Evolutionary conservation across 805 yeast genomes (phyloP), one percentile per base, ranked within the genome.

Genomic region (Priceomyces carsonii): DNA sequence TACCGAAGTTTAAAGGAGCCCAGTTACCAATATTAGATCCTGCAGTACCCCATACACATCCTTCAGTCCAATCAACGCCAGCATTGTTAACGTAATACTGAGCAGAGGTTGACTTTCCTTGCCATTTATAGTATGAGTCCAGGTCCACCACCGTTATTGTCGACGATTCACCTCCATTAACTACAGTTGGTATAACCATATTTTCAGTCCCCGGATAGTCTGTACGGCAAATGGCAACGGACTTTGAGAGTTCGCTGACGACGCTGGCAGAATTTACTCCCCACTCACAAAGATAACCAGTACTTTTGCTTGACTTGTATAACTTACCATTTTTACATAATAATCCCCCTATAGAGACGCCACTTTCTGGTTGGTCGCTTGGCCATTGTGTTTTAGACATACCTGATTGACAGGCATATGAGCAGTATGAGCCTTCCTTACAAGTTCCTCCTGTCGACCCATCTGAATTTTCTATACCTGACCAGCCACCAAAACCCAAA

Each of bases 331-430:
- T 66, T 63, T 83, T 75, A 77, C 99, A 91, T 53, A 66, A 61
- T 53, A 91, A 77, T 60, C 99, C 99, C 68, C 99, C 99, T 48
- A 91, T 79, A 28, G 97, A 85, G 38, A 83, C 84, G 71, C 98
- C 98, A 62, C 70, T 76, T 36, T 84, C 47, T 38, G 98, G 98
- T 73, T 91, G 99, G 36, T 59, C 47, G 29, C 82, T 66, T 45
- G 98, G 98, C 95, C 95, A 91, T 73, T 91, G 99, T 38, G 97
- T 88, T 80, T 91, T 91, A 56, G 97, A 87, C 96, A 88, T 87
- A 77, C 98, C 99, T 27, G 96, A 80, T 73, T 89, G 95, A 74
- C 99, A 91, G 41, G 98, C 95, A 68, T 91, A 91, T 40, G 98
- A 91, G 71, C 99, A 91, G 80, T 86, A 88, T 55, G 78, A 78